Base-by-base conservation (phyloP, 1,284 basidiomycete species). In the Apiotrichum sp. region DNA sequence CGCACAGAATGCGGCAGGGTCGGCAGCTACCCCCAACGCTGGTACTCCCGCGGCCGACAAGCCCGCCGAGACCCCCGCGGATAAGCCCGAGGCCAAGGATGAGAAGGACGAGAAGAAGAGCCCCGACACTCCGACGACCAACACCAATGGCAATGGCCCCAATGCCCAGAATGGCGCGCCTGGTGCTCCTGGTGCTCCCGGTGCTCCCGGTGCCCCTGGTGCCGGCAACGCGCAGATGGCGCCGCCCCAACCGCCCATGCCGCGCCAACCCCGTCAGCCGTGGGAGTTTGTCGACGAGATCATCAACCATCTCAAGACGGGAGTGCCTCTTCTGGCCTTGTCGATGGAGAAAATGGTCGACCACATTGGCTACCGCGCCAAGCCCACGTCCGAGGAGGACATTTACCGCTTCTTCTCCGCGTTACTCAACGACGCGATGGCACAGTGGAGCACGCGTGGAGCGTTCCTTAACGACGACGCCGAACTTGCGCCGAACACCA, bases 271-370 rank as follows among this genome's bases (percentile, higher is more conserved):
- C 42, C 84, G 88, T 32, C 87, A 88, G 66, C 85, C 90, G 34
- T 91, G 86, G 83, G 95, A 98, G 58, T 84, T 89, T 67, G 86
- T 97, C 13, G 96, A 99, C 48, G 97, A 98, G 69, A 86, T 98
- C 60, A 84, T 93, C 48, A 88, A 93, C 69, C 87, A 93, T 54
- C 81, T 98, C 68, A 98, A 98, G 79, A 98, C 95, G 0, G 88
- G 91, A 1, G 97, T 96, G 80, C 96, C 96, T 0, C 82, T 99
- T 14, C 82, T 99, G 29, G 90, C 95, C 32, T 80, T 98, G 35
- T 96, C 91, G 53, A 83, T 99, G 81, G 96, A 99, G 77, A 96
- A 93, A 47, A 89, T 98, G 81, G 89, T 96, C 22, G 96, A 99
- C 68, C 95, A 98, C 76, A 88, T 98, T 64, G 82, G 86, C 43